phyloP scores from a whole-genome alignment of 129 eudicot species.

The Heracleum sosnowskyi region DNA sequence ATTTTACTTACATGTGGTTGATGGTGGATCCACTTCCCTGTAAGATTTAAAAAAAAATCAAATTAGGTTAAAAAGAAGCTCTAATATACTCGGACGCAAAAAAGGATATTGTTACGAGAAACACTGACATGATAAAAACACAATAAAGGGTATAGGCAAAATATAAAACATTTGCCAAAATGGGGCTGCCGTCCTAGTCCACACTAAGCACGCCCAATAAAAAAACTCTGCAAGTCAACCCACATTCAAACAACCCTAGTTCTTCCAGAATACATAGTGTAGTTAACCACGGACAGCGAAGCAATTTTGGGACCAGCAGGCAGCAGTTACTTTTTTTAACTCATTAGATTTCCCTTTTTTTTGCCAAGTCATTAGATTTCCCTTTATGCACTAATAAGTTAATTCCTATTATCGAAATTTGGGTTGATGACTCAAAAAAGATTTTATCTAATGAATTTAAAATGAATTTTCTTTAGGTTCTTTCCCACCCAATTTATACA shows the following conservation, averaged over 20 bases:
- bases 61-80: constrained; percentile 21
- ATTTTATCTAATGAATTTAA: not conserved
- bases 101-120: not conserved
- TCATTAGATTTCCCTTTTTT: not conserved
- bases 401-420: not conserved
- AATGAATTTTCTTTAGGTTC: not conserved
- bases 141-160: not conserved
- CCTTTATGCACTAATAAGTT: not conserved
- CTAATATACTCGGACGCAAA: not conserved
- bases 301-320: not conserved
- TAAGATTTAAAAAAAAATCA: constrained; percentile 15
- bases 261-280: not conserved
- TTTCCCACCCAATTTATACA: not conserved
- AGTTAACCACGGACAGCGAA: not conserved
- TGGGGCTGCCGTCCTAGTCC: not conserved
- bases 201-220: not conserved
- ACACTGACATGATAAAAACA: not conserved
- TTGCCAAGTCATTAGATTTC: not conserved
- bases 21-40: constrained; percentile 40
- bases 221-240: not conserved
- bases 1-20: constrained; percentile 35
- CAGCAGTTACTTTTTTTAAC: not conserved
- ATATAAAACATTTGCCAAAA: not conserved
- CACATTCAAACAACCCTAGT: not conserved
- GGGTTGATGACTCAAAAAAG: not conserved